Base-by-base conservation (phyloP, 1,139 yeast genomes). In the Pneumocystis jirovecii region DNA sequence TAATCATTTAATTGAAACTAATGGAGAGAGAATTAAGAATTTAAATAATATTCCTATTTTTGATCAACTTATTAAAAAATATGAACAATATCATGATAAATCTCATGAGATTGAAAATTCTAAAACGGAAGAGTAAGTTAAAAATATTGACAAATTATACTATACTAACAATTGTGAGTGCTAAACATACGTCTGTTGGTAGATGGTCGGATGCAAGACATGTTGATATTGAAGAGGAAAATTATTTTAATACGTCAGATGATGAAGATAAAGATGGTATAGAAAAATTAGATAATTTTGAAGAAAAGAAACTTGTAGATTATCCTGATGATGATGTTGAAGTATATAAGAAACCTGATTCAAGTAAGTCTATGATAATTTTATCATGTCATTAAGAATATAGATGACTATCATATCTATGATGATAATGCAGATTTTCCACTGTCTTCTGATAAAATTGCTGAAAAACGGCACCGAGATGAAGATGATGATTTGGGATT, bases 1-100 rank as follows among this genome's bases (percentile, higher is more conserved):
- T 5, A 77, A 73, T 50, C 81, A 85, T 72, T 74, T 87, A 60
- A 80, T 80, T 65, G 75, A 77, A 1, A 76, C 78, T 42, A 82
- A 79, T 70, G 75, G 75, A 31, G 73, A 73, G 1, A 73, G 78
- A 62, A 76, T 85, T 76, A 63, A 71, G 66, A 62, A 78, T 69
- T 70, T 77, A 73, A 69, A 73, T 72, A 68, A 76, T 10, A 50
- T 67, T 15, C 67, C 64, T 8, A 65, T 66, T 15, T 63, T 66
- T 25, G 56, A 60, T 21, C 40, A 63, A 31, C 61, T 68, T 21
- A 21, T 67, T 8, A 37, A 44, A 31, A 64, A 65, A 42, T 68
- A 65, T 40, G 67, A 66, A 45, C 66, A 64, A 34, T 64, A 65
- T 29, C 63, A 65, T 19, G 67, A 65, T 31, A 67, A 68, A 31